Evolutionary conservation across 2,329 filamentous ascomycete species (phyloP).

Genomic region (Lasiodiplodia sp.): DNA sequence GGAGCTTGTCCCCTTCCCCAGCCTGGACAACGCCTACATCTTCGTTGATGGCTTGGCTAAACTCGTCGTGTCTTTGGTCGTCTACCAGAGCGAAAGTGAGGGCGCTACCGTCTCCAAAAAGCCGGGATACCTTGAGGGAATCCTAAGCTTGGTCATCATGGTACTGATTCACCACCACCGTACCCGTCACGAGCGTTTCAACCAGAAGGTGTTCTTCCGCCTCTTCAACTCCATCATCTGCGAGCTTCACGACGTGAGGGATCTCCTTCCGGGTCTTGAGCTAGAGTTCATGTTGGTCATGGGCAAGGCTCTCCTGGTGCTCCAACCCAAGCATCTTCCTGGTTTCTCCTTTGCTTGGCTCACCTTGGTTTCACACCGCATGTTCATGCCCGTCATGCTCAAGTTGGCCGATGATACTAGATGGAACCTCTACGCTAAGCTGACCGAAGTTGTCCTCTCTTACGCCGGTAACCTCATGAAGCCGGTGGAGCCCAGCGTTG

Average conservation of each 20-base stretch:
- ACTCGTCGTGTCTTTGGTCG: constrained; percentile 77
- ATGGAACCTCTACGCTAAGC: constrained; percentile 77
- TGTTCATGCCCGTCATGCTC: constrained; percentile 82
- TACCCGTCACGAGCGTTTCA: constrained; percentile 81
- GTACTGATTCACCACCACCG: constrained; percentile 86
- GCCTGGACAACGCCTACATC: constrained; percentile 65
- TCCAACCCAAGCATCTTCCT: constrained; percentile 80
- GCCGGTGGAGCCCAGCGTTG: constrained; percentile 69
- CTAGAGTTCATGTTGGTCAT: constrained; percentile 76
- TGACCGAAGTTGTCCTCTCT: constrained; percentile 74
- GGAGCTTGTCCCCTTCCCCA: constrained; percentile 65
- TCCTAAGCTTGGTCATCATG: constrained; percentile 78
- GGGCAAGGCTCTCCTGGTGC: constrained; percentile 72
- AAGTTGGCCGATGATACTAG: constrained; percentile 71
- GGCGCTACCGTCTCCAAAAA: constrained; percentile 68
- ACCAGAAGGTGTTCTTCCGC: constrained; percentile 89
- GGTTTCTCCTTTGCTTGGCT: constrained; percentile 89
- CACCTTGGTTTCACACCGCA: constrained; percentile 80
- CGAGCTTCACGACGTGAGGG: constrained; percentile 69
- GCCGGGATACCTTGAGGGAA: constrained; percentile 75
- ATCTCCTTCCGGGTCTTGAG: constrained; percentile 59
- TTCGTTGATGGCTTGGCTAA: constrained; percentile 83
- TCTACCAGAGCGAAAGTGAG: constrained; percentile 68
- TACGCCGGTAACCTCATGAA: constrained; percentile 84
- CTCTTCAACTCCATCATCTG: constrained; percentile 85